Evolutionary conservation across 2,329 filamentous ascomycete genomes (phyloP).

Genomic region (Penicillium italicum): DNA sequence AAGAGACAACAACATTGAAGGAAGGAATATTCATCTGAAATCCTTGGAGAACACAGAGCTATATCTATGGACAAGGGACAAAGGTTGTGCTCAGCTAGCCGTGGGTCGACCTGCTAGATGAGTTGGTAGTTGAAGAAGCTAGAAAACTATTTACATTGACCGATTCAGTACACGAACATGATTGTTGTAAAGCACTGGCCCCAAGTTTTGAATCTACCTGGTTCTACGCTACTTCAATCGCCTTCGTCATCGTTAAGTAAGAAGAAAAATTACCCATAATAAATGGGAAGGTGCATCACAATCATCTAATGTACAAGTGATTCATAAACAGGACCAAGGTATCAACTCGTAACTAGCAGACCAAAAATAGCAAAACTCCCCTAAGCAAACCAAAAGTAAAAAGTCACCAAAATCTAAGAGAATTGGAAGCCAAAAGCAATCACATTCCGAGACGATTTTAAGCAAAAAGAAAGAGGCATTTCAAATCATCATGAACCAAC

Average conservation of each 20-base stretch:
- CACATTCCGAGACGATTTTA: background rate
- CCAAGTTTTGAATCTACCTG: background rate
- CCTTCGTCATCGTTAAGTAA: background rate
- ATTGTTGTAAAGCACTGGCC: background rate
- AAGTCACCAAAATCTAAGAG: background rate
- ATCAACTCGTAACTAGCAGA: background rate
- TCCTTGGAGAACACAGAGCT: too few species aligned
- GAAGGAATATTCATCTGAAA: too few species aligned
- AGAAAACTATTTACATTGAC: background rate
- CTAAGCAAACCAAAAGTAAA: background rate
- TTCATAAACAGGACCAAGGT: background rate
- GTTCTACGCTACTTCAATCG: background rate
- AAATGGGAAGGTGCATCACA: background rate
- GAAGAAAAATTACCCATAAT: background rate
- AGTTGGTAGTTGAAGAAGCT: background rate
- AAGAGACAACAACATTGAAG: too few species aligned
- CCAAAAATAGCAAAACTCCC: background rate
- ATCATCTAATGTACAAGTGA: background rate
- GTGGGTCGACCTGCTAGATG: background rate
- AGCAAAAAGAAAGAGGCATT: background rate
- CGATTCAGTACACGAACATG: background rate
- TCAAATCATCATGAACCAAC: background rate
- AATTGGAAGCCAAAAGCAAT: background rate
- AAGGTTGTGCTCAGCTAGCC: too few species aligned
- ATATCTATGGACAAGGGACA: too few species aligned